These are phyloP conservation scores for Calonectria hawksworthii DNA, from an alignment of 2,329 filamentous ascomycete genomes.

Conservation along the genomic window DNA sequence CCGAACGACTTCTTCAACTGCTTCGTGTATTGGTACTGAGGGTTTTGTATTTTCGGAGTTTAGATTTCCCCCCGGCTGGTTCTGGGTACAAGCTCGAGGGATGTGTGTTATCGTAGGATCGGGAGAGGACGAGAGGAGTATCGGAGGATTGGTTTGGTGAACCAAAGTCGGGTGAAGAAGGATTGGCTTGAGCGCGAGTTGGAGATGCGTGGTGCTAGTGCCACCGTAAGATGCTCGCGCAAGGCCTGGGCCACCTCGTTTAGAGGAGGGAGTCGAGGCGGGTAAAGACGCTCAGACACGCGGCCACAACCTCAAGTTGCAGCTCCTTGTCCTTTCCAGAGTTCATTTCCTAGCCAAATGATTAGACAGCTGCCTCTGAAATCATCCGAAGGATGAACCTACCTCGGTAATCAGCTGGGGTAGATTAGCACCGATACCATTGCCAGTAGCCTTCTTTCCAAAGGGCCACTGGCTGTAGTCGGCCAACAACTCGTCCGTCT, in stretches of 20 bases:
- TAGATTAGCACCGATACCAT: constrained; percentile 93
- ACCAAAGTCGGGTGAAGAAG: constrained; percentile 32
- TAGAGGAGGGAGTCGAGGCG: constrained; percentile 95
- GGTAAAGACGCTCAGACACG: constrained; percentile 97
- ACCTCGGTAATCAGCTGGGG: constrained; percentile 87
- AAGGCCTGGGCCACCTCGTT: constrained; percentile 37
- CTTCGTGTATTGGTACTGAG: constrained; percentile 28
- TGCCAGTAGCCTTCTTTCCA: constrained; percentile 81
- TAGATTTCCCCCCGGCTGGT: constrained; percentile 19
- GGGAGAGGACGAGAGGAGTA: constrained; percentile 23
- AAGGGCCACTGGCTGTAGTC: constrained; percentile 99
- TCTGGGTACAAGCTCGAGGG: constrained; percentile 10
- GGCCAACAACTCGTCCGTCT: constrained; percentile 94
- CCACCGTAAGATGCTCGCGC: constrained; percentile 29
- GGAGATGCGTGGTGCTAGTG: constrained; percentile 28
- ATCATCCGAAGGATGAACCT: constrained; percentile 37
- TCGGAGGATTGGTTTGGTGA: constrained; percentile 30
- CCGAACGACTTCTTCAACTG: constrained; percentile 33
- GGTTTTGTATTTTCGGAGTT: constrained; percentile 21
- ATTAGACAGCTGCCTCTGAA: constrained; percentile 32
- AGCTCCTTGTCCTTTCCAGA: constrained; percentile 93
- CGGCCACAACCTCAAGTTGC: constrained; percentile 96
- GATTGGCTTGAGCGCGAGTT: constrained; percentile 35
- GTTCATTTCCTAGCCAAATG: constrained; percentile 75
- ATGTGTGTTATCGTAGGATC: constrained; percentile 32